Percentiles rank a stretch among this genome's conserved stretches.
These are phyloP conservation scores for Closterium sp. DNA, from an alignment of 139 green algal species.

Conservation along the genomic window DNA sequence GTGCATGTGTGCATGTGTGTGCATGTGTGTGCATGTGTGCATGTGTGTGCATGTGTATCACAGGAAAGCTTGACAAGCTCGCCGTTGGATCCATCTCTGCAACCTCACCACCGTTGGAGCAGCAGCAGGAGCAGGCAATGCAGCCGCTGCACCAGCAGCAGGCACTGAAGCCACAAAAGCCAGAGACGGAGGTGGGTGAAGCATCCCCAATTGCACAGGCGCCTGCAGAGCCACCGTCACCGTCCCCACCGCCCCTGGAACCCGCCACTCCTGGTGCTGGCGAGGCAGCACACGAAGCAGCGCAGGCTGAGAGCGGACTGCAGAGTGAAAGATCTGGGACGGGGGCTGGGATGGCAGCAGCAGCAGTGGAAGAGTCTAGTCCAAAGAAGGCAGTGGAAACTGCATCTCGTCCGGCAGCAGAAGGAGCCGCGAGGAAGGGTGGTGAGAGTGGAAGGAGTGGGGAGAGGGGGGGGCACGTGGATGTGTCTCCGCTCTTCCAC, in stretches of 20 bases:
- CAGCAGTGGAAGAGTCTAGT: neutral
- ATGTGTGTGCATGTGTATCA: neutral
- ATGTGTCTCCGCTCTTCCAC: constrained; percentile 3
- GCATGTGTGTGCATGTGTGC: neutral
- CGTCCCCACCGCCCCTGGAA: neutral
- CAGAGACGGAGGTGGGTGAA: neutral
- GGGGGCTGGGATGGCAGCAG: neutral
- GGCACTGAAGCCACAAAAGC: neutral
- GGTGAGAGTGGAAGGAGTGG: neutral
- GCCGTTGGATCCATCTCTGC: neutral
- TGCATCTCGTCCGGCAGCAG: neutral
- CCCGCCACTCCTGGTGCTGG: neutral
- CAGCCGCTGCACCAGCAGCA: neutral
- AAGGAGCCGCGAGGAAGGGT: neutral
- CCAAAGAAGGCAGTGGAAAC: neutral
- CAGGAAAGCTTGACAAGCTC: neutral
- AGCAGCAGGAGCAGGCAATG: neutral
- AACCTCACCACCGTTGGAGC: neutral
- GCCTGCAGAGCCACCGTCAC: neutral
- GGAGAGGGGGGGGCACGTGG: neutral
- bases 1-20: neutral
- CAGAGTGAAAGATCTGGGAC: neutral
- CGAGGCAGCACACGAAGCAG: neutral
- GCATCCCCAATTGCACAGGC: neutral
- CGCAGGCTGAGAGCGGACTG: neutral